Base-by-base conservation (phyloP, 1,284 basidiomycete genomes). In the Thecaphora thlaspeos region DNA sequence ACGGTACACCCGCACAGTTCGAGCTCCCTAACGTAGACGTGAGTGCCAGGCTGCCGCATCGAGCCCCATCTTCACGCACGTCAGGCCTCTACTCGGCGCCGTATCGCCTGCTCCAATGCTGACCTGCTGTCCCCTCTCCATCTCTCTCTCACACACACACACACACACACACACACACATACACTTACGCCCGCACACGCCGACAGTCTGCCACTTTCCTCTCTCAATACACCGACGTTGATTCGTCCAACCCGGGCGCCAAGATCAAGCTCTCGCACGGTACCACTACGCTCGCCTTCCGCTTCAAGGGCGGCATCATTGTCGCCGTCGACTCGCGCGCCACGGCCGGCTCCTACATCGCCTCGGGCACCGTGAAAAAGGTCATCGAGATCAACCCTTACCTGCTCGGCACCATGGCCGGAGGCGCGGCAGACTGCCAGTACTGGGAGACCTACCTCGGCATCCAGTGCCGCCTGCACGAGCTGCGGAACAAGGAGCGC, bases 301-400 rank as follows among this genome's bases (percentile, higher is more conserved):
- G 91, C 77, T 99, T 89, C 82, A 82, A 90, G 76, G 95, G 94
- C 38, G 95, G 95, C 48, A 93, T 98, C 63, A 94, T 98, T 58
- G 94, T 98, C 21, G 90, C 91, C 24, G 95, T 98, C 26, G 95
- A 99, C 80, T 98, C 94, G 40, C 82, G 95, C 78, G 95, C 95
- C 34, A 98, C 94, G 8, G 91, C 94, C 21, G 95, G 95, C 32
- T 91, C 87, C 80, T 98, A 98, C 80, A 85, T 99, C 76, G 94
- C 94, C 89, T 73, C 53, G 7, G 77, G 76, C 40, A 74, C 74
- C 11, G 73, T 75, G 22, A 73, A 77, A 53, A 77, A 78, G 60
- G 94, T 99, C 62, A 98, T 99, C 73, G 95, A 98, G 82, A 98
- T 99, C 81, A 98, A 98, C 82, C 91, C 92, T 42, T 98, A 95